Evolutionary conservation across 305 asterid genomes (phyloP).

Genomic region (Fraxinus baroniana): DNA sequence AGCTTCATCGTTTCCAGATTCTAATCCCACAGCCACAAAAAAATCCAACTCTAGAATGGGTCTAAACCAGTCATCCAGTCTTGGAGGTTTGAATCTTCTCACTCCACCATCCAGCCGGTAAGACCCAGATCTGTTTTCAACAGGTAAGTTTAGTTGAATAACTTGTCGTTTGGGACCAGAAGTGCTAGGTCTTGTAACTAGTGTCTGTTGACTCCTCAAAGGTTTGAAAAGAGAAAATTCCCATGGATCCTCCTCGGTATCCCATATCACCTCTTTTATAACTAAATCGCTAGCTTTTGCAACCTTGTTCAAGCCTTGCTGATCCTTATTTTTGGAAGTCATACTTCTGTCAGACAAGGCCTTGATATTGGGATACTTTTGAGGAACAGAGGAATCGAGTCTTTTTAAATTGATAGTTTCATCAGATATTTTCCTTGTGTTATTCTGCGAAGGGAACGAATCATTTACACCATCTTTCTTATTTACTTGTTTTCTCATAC

Average conservation of each 20-base stretch:
- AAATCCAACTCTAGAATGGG: conserved; percentile 81
- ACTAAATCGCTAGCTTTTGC: conserved; percentile 36
- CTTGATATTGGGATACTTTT: conserved; percentile 35
- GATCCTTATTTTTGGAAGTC: conserved; percentile 37
- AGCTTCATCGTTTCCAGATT: conserved; percentile 50
- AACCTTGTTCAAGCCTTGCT: conserved; percentile 34
- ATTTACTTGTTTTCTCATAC: conserved; percentile 34
- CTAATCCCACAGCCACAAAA: conserved; percentile 73
- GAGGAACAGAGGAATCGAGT: conserved; percentile 33
- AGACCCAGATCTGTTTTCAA: conserved; percentile 49
- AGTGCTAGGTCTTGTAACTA: conserved; percentile 42
- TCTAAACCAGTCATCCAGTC: conserved; percentile 90
- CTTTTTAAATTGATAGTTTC: conserved; percentile 34
- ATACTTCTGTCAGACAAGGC: conserved; percentile 31
- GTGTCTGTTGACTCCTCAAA: conserved; percentile 49
- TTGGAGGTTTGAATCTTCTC: conserved; percentile 78
- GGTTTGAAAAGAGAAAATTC: conserved; percentile 76
- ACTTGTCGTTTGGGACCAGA: conserved; percentile 78
- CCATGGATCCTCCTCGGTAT: conserved; percentile 62
- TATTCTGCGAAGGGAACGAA: conserved; percentile 25
- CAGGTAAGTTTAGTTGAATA: conserved; percentile 75
- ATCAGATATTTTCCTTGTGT: conserved; percentile 32
- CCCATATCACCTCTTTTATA: conserved; percentile 44
- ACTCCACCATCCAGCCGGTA: conserved; percentile 52
- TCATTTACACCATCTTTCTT: conserved; percentile 22